Evolutionary conservation across 768 basidiomycete species (phyloP).

Genomic region (Russula ochroleuca): DNA sequence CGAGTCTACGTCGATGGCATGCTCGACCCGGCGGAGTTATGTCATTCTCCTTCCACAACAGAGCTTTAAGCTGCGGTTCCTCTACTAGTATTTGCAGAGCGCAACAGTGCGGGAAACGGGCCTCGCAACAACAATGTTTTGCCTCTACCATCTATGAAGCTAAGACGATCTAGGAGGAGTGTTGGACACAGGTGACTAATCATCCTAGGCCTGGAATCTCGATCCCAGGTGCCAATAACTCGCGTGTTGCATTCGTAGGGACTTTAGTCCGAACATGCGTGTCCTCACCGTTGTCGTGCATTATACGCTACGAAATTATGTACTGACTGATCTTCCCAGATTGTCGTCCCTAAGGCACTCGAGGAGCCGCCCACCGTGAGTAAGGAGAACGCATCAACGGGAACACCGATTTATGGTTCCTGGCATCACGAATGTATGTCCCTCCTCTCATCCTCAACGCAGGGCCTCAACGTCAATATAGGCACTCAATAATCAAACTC

Average conservation of each 20-base stretch:
- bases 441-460: no score
- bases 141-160: background rate
- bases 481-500: no score
- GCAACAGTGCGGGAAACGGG: constrained; percentile 43
- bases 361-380: constrained; percentile 66
- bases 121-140: constrained; percentile 70
- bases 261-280: constrained; percentile 68
- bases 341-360: constrained; percentile 73
- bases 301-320: constrained; percentile 3
- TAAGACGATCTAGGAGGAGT: constrained; percentile 59
- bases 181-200: constrained; percentile 71
- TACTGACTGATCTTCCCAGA: constrained; percentile 38
- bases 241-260: constrained; percentile 57
- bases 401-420: no score
- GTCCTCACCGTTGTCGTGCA: background rate
- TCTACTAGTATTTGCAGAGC: constrained; percentile 89
- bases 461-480: constrained; percentile 33
- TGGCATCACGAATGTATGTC: no score
- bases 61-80: constrained; percentile 74
- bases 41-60: constrained; percentile 62
- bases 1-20: no score
- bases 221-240: constrained; percentile 31
- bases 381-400: no score
- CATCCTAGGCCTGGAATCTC: constrained; percentile 55
- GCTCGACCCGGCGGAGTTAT: constrained; percentile 72